Conservation (phyloP, 176 grass and related monocot genomes). For the Pontederia crassipes region DNA sequence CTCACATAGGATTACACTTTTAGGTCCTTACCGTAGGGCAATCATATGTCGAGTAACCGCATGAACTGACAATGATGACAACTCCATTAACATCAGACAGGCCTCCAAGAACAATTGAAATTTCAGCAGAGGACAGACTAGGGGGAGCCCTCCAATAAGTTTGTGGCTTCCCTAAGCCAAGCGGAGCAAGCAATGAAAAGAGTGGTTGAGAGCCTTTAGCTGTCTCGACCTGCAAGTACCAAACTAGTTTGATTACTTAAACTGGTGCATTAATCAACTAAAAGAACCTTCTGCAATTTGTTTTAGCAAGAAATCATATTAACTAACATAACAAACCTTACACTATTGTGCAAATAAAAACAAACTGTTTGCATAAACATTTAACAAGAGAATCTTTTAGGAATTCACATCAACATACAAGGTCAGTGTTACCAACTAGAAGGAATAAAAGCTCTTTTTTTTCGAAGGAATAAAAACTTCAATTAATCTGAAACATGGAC, state of each 20-base stretch:
- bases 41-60: slow-evolving; percentile 71
- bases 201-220: slow-evolving; percentile 53
- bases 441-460: too few species aligned
- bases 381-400: too few species aligned
- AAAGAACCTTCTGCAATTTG: background rate
- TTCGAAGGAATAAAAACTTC: too few species aligned
- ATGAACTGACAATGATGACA: slow-evolving; percentile 77
- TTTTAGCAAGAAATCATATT: too few species aligned
- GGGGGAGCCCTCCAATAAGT: slow-evolving; percentile 85
- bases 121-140: slow-evolving; percentile 51
- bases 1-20: background rate
- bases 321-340: too few species aligned
- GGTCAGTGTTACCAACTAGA: too few species aligned
- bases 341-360: too few species aligned
- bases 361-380: too few species aligned
- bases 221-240: slow-evolving; percentile 58
- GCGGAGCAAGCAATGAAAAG: slow-evolving; percentile 69
- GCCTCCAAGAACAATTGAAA: slow-evolving; percentile 82
- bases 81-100: slow-evolving; percentile 89
- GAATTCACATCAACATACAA: too few species aligned
- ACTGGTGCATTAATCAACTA: slow-evolving; percentile 5
- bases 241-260: slow-evolving; percentile 13
- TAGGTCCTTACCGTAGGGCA: slow-evolving; percentile 74
- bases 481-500: too few species aligned
- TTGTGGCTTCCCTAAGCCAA: slow-evolving; percentile 51